Base-by-base conservation (phyloP, 2,329 filamentous ascomycete species). In the Colletotrichum kahawae region DNA sequence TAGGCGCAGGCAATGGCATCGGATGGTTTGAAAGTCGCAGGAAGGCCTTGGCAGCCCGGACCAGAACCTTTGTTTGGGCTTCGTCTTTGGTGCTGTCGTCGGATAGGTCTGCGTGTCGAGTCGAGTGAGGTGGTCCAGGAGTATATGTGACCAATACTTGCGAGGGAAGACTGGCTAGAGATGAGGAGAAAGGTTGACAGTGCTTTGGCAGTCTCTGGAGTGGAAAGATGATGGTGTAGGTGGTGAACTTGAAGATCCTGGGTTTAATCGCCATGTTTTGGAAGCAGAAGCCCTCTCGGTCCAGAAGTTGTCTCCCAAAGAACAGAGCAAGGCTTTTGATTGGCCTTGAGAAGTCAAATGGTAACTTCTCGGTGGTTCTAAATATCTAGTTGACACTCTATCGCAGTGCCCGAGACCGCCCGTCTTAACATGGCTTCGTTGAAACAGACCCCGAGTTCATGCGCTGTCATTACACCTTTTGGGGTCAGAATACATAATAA, bases 391-490 rank as follows among this genome's bases (percentile, higher is more conserved):
- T n/a, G 16, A n/a, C 5, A n/a, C 16, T 1, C 10, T 1, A 3
- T n/a, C 4, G 0, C 0, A 18, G 18, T 43, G 9, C 18, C 2
- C 9, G 1, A n/a, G 18, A 4, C 9, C 18, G 12, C 18, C 18
- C 9, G 18, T 43, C 1, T n/a, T 43, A 12, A 9, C 9, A 12
- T 5, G 18, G n/a, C 38, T n/a, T 43, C 0, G 0, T n/a, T 0
- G 2, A n/a, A 43, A 43, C 4, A n/a, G 1, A n/a, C 1, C 38
- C 18, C 0, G 38, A 1, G 1, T 1, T 3, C 10, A 4, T 12
- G 10, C 38, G 18, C 18, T 12, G 38, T 9, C 18, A 43, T 9
- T 0, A n/a, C 9, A 10, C 10, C 8, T 43, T n/a, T 9, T 1
- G 2, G 4, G 2, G 38, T 0, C 8, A 1, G 2, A 4, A 43